Conservation (phyloP, 1,139 yeast species). For the Kurtzmaniella quercitrusa region DNA sequence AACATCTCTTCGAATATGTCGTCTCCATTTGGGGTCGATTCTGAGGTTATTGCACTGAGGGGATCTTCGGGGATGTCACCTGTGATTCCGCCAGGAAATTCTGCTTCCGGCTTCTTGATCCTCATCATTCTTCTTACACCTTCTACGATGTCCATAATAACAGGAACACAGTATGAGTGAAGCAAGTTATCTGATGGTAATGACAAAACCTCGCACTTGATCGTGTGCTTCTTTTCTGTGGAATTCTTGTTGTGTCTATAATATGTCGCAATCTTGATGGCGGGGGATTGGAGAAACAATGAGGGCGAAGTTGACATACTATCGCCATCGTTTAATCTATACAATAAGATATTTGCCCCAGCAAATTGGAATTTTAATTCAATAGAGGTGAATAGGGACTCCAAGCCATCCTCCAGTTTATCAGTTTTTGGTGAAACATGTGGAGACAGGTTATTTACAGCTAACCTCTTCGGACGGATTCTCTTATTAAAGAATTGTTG, state of each 20-base stretch:
- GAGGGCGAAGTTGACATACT: conserved; percentile 47
- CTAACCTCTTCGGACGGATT: conserved; percentile 7
- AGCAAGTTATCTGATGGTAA: conserved; percentile 73
- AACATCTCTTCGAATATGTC: conserved; percentile 35
- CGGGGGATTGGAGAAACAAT: conserved; percentile 71
- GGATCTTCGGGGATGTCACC: background rate
- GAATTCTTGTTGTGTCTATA: conserved; percentile 25
- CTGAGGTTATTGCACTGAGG: background rate
- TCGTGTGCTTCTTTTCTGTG: conserved; percentile 32
- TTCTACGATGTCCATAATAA: conserved; percentile 53
- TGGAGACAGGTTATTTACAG: background rate
- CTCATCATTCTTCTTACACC: conserved; percentile 40
- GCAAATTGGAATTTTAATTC: conserved; percentile 56
- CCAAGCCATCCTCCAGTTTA: background rate
- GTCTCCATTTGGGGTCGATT: conserved; percentile 12
- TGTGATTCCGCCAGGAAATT: background rate
- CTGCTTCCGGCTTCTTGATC: conserved; percentile 5
- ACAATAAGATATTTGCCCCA: conserved; percentile 63
- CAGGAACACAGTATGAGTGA: conserved; percentile 75
- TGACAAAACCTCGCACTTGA: conserved; percentile 54
- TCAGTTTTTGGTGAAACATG: conserved; percentile 8
- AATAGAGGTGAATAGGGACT: conserved; percentile 31
- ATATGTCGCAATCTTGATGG: conserved; percentile 50
- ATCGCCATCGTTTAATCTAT: conserved; percentile 40
- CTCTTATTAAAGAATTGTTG: conserved; percentile 32